A percentile compares a stretch with the other conserved stretches of the same genome.
Conservation (phyloP, 352 stramenopile species). For the Globisporangium emineosum region DNA sequence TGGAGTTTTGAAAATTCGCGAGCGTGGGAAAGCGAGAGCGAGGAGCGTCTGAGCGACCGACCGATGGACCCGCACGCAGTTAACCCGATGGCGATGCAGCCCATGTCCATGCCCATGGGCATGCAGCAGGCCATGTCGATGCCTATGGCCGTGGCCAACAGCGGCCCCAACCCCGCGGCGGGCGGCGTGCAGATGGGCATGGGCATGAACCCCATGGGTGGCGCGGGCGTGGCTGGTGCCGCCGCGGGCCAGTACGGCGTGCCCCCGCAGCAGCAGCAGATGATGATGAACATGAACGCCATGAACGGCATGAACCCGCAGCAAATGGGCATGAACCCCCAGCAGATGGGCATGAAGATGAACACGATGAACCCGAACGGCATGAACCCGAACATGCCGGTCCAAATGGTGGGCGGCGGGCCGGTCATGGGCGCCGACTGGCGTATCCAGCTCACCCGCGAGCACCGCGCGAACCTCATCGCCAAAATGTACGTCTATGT, state of each 20-base stretch:
- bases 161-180: constrained; percentile 23
- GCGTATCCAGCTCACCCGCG: constrained; percentile 77
- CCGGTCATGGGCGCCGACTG: constrained; percentile 51
- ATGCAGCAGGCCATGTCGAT: constrained; percentile 56
- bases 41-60: neutral
- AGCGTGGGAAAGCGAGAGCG: constrained; percentile 4
- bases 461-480: constrained; percentile 82
- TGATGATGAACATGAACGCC: constrained; percentile 63
- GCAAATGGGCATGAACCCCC: constrained; percentile 32
- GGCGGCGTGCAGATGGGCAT: constrained; percentile 44
- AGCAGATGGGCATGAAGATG: constrained; percentile 50
- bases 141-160: constrained; percentile 33
- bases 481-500: constrained; percentile 67
- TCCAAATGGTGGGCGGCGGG: constrained; percentile 14
- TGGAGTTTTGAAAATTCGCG: constrained; percentile 4
- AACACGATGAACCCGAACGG: constrained; percentile 40
- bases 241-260: constrained; percentile 30
- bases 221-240: constrained; percentile 17
- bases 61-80: constrained; percentile 61
- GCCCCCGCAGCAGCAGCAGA: constrained; percentile 40
- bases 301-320: constrained; percentile 47
- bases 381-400: constrained; percentile 25
- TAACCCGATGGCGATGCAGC: constrained; percentile 66
- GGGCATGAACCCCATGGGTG: constrained; percentile 49
- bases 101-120: constrained; percentile 64